Evolutionary conservation across 2,329 filamentous ascomycete genomes (phyloP), one percentile per base, ranked within the genome.

Genomic region (Raffaelea ambrosiae): DNA sequence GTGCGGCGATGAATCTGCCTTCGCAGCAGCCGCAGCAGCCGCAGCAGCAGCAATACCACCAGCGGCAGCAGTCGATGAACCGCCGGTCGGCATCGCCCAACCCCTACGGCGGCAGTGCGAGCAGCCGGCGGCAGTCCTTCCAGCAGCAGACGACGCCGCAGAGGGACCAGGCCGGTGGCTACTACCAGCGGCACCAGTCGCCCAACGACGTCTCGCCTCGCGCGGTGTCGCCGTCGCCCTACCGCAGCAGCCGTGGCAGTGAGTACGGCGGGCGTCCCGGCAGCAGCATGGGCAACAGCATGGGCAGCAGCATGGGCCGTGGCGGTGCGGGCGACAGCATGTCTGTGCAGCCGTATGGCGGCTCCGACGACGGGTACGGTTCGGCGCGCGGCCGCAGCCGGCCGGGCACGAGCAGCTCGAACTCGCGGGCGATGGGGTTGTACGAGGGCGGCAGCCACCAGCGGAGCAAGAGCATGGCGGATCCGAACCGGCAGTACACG

Each of bases 401-500:
- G 58, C 73, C 74, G 2, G 69, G 68, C 4, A 71, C 70, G 3
- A 70, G 67, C 47, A 47, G 22, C 45, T 55, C 56, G 61, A 61
- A 51, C 53, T 71, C 67, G 46, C 65, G 70, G 13, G 70, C 74
- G 10, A 76, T 78, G 71, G 74, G 72, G n/a, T 63, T 76, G 44
- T 77, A 81, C 56, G 75, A 79, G 33, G 73, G 72, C 5, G 64
- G 64, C 8, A 68, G 72, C 8, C 67, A 77, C 51, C 73, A 76
- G 54, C 70, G 83, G 54, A 95, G 89, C 65, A 88, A 91, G 72
- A 95, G 89, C 59, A 75, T 93, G 51, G 88, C 86, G n/a, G 86
- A 93, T 58, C 75, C 79, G 22, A 81, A 82, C n/a, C 76, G 86
- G 56, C 26, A 29, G 58, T 88, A 86, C 58, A 95, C 88, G 5